A percentile compares a stretch with the other conserved stretches of the same genome.
These are phyloP conservation scores for Mycosphaerella arachidis DNA, from an alignment of 2,329 filamentous ascomycete species.

Conservation along the genomic window DNA sequence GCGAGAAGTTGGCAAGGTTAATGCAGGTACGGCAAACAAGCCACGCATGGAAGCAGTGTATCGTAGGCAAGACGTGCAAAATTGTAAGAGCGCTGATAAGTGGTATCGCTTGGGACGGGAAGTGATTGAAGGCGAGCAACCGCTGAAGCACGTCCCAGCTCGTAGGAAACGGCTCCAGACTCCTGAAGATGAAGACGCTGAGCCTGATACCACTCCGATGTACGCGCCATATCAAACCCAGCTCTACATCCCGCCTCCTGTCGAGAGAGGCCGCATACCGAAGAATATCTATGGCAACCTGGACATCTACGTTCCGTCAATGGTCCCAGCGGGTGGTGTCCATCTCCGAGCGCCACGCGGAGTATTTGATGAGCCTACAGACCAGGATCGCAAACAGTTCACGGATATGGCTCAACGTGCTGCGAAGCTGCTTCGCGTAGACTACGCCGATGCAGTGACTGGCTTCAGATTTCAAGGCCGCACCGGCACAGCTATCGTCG, in stretches of 20 bases:
- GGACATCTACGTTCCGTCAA: constrained; percentile 59
- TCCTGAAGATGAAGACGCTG: constrained; percentile 29
- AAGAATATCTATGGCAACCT: constrained; percentile 60
- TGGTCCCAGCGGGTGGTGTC: constrained; percentile 58
- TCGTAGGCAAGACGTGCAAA: constrained; percentile 72
- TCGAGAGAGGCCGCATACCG: constrained; percentile 66
- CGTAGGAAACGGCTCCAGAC: constrained; percentile 19
- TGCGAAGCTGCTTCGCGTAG: constrained; percentile 69
- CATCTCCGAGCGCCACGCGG: constrained; percentile 44
- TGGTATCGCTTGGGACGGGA: constrained; percentile 88
- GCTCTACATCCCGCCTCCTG: constrained; percentile 68
- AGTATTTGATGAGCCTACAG: neutral
- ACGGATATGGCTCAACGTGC: constrained; percentile 62
- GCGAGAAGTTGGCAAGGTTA: constrained; percentile 71
- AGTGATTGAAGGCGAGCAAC: constrained; percentile 72
- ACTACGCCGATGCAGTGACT: constrained; percentile 84
- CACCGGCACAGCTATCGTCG: constrained; percentile 76
- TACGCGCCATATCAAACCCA: constrained; percentile 62
- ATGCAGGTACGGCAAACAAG: constrained; percentile 56
- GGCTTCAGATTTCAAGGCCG: constrained; percentile 85
- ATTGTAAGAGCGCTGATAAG: constrained; percentile 73
- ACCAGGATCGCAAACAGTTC: neutral
- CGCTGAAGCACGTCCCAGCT: constrained; percentile 62
- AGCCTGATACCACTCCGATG: constrained; percentile 51
- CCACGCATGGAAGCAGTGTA: constrained; percentile 70